Evolutionary conservation across 768 basidiomycete species (phyloP).

Genomic region (Mycena crocata): DNA sequence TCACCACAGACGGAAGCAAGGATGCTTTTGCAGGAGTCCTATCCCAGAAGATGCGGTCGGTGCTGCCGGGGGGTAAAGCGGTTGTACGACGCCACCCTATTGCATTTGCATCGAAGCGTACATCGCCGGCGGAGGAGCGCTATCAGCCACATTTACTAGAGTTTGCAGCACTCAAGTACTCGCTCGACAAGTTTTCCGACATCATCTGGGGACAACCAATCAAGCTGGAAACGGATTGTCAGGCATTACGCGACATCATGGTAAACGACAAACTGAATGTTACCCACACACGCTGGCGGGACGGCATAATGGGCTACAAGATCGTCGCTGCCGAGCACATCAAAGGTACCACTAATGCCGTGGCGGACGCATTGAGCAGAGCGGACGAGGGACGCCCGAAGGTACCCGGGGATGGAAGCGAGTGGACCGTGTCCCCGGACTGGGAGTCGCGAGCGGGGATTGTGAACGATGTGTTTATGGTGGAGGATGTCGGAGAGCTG

Average conservation of each 20-base stretch:
- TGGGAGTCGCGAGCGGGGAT: conserved; percentile 36
- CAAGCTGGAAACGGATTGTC: conserved; percentile 32
- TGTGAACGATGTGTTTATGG: conserved; percentile 23
- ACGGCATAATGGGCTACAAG: conserved; percentile 38
- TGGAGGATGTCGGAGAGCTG: background rate
- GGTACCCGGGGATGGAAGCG: conserved; percentile 13
- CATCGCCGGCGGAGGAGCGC: conserved; percentile 43
- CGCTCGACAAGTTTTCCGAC: conserved; percentile 35
- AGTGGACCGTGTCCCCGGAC: no score
- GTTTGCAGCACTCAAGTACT: no score
- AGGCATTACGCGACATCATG: no score
- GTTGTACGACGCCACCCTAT: conserved; percentile 41
- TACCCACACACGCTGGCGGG: conserved; percentile 42
- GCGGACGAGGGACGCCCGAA: conserved; percentile 12
- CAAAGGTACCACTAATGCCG: no score
- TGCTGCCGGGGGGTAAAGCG: conserved; percentile 23
- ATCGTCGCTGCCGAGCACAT: conserved; percentile 35
- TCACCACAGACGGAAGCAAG: conserved; percentile 44
- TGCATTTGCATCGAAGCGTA: conserved; percentile 48
- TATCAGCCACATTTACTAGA: conserved; percentile 48
- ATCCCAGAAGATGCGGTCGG: conserved; percentile 33
- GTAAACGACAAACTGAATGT: conserved; percentile 36
- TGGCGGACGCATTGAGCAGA: conserved; percentile 38
- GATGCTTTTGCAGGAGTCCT: conserved; percentile 43
- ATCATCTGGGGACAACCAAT: conserved; percentile 39